Evolutionary conservation across 306 rosid species (phyloP).

Genomic region (Malus fusca): DNA sequence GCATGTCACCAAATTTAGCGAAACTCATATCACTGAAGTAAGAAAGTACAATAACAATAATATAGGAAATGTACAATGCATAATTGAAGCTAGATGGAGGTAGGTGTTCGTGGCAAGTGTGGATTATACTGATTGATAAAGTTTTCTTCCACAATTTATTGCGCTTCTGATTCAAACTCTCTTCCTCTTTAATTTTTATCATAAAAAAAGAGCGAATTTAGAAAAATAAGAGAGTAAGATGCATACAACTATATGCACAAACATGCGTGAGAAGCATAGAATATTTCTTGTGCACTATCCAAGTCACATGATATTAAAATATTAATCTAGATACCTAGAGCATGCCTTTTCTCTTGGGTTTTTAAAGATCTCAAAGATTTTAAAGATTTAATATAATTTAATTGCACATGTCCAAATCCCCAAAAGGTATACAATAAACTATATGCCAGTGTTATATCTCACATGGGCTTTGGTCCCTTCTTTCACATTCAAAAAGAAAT

Average conservation of each 20-base stretch:
- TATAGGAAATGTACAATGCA: no score
- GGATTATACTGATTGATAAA: neutral
- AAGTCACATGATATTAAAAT: neutral
- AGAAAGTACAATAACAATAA: no score
- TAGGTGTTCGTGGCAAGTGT: no score
- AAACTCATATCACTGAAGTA: neutral
- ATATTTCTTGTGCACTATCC: neutral
- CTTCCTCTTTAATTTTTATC: no score
- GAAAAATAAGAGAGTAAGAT: neutral
- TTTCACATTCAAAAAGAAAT: neutral
- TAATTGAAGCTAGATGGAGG: no score
- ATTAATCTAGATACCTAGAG: neutral
- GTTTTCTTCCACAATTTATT: fast-evolving
- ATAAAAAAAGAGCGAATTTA: neutral
- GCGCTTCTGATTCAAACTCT: neutral
- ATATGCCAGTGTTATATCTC: neutral
- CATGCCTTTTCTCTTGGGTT: neutral
- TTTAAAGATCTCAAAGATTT: neutral
- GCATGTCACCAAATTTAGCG: neutral
- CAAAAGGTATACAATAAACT: neutral
- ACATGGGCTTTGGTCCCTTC: neutral
- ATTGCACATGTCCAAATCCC: neutral
- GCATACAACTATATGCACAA: neutral
- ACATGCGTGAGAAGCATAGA: neutral
- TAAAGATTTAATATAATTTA: neutral